These are phyloP conservation scores for Gynochthodes officinalis DNA, from an alignment of 257 asterid genomes.

Conservation along the genomic window DNA sequence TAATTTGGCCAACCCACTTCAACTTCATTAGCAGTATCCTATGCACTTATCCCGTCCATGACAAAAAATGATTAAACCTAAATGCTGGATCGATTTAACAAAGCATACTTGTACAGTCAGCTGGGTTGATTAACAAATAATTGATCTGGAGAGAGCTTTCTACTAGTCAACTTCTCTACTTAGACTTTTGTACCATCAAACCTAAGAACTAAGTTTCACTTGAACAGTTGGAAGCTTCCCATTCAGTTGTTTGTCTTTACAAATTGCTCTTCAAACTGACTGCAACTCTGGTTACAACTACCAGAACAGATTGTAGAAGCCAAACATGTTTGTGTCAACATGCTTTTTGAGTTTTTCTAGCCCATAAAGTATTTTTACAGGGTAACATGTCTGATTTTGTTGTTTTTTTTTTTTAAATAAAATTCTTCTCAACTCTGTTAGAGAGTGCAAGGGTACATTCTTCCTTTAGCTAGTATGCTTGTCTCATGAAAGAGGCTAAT, in stretches of 20 bases:
- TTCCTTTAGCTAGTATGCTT: background rate
- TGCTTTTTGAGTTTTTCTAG: background rate
- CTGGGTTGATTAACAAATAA: background rate
- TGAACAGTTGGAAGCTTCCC: background rate
- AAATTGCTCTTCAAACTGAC: background rate
- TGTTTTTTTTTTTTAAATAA: background rate
- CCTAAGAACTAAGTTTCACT: background rate
- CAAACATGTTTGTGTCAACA: background rate
- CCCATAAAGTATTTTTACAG: background rate
- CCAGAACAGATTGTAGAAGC: background rate
- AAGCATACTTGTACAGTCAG: background rate
- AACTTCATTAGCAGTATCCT: background rate
- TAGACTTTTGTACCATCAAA: background rate
- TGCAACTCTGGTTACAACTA: background rate
- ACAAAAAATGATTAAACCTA: background rate
- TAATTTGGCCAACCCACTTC: background rate
- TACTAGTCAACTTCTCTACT: background rate
- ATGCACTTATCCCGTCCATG: background rate
- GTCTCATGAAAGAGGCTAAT: background rate
- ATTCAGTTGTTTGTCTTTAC: background rate
- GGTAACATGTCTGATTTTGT: background rate
- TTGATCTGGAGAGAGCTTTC: no score
- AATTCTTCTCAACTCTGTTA: background rate
- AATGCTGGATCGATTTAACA: background rate
- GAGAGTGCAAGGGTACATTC: no score